phyloP scores from a whole-genome alignment of 257 asterid genomes.

The Ballota nigra region DNA sequence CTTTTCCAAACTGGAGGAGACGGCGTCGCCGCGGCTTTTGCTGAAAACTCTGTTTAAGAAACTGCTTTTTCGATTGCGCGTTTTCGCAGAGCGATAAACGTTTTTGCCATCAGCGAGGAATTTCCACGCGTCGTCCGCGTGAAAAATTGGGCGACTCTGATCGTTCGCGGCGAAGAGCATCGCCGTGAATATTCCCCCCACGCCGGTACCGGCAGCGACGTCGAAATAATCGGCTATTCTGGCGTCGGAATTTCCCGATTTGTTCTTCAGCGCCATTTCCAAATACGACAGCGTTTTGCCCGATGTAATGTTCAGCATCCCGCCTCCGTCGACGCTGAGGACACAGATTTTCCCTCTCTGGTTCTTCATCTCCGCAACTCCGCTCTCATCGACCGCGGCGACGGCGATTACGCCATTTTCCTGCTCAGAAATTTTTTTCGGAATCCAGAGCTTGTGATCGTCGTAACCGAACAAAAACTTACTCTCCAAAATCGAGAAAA shows the following conservation, averaged over 20 bases:
- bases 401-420: constrained; percentile 24
- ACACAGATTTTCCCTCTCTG: constrained; percentile 89
- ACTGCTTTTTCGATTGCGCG: constrained; percentile 26
- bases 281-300: constrained; percentile 79
- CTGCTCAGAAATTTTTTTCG: constrained; percentile 44
- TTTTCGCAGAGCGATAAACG: constrained; percentile 37
- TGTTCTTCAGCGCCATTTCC: constrained; percentile 66
- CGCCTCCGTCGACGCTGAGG: constrained; percentile 83
- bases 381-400: constrained; percentile 26
- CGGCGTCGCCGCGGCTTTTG: constrained; percentile 28
- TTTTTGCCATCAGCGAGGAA: constrained; percentile 62
- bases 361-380: constrained; percentile 50
- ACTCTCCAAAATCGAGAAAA: constrained; percentile 82
- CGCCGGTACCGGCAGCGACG: constrained; percentile 91
- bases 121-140: constrained; percentile 85
- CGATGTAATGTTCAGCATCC: constrained; percentile 66
- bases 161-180: constrained; percentile 82
- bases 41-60: constrained; percentile 48
- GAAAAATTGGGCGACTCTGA: constrained; percentile 57
- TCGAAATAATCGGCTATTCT: constrained; percentile 88
- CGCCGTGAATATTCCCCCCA: constrained; percentile 87
- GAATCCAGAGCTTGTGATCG: constrained; percentile 78
- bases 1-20: constrained; percentile 53
- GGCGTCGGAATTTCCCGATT: constrained; percentile 77
- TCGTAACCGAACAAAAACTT: constrained; percentile 85